Evolutionary conservation across 768 basidiomycete genomes (phyloP).

Genomic region (Boletus eberwhitei): DNA sequence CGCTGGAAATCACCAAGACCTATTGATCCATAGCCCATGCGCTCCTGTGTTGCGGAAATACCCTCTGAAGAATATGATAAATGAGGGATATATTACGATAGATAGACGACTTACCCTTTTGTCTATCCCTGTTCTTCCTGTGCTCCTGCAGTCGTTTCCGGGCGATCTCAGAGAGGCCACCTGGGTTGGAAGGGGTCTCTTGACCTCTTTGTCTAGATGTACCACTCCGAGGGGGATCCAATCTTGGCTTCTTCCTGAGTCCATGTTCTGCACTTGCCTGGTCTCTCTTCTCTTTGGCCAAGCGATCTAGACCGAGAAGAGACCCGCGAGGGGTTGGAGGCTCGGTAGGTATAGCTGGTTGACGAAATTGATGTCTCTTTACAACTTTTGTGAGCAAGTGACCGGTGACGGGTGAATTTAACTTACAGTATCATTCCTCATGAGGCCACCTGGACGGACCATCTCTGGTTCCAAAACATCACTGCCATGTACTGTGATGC

Average conservation of each 20-base stretch:
- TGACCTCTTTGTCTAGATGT: conserved; percentile 72
- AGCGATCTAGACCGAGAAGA: conserved; percentile 78
- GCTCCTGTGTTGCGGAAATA: conserved; percentile 58
- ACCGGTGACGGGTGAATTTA: neutral
- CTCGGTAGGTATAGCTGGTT: conserved; percentile 68
- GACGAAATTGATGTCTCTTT: conserved; percentile 78
- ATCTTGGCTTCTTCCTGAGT: conserved; percentile 59
- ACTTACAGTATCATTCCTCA: conserved; percentile 61
- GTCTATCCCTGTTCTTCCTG: conserved; percentile 64
- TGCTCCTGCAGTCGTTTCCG: conserved; percentile 74
- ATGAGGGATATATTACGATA: neutral
- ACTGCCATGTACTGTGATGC: conserved; percentile 73
- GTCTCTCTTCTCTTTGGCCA: conserved; percentile 85
- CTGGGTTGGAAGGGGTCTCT: conserved; percentile 92
- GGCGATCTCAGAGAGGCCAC: conserved; percentile 79
- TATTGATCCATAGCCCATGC: conserved; percentile 54
- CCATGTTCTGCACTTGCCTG: conserved; percentile 45
- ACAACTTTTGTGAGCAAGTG: conserved; percentile 3
- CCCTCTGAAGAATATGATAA: conserved; percentile 50
- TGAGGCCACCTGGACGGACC: conserved; percentile 72
- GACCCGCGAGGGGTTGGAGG: conserved; percentile 79
- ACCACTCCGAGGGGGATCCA: conserved; percentile 47
- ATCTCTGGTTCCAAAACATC: conserved; percentile 85
- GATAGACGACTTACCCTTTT: conserved; percentile 45
- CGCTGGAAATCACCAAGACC: conserved; percentile 93